These are phyloP conservation scores for Populus deltoides DNA, from an alignment of 345 rosid species.

Conservation along the genomic window DNA sequence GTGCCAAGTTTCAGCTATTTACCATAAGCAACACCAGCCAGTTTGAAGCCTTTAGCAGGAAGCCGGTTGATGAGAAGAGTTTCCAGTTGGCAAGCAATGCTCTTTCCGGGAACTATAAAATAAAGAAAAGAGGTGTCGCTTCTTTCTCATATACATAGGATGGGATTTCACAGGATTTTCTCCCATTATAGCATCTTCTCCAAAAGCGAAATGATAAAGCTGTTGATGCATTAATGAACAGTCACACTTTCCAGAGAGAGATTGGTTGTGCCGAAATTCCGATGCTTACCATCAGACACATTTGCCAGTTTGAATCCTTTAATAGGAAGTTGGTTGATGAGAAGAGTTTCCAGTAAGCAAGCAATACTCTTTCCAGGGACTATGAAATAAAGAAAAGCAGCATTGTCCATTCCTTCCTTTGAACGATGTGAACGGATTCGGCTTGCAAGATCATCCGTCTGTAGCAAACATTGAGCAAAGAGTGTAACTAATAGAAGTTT, in stretches of 20 bases:
- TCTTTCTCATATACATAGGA: conserved; percentile 28
- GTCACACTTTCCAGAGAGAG: conserved; percentile 33
- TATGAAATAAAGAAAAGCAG: conserved; percentile 65
- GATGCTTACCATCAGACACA: conserved; percentile 85
- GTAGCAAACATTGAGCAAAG: conserved; percentile 3
- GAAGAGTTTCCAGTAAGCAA: conserved; percentile 89
- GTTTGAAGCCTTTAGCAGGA: conserved; percentile 49
- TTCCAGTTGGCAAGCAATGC: conserved; percentile 86
- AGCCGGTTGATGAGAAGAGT: conserved; percentile 91
- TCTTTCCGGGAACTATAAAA: conserved; percentile 76
- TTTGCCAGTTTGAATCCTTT: conserved; percentile 66
- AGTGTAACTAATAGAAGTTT: neutral
- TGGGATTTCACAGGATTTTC: neutral
- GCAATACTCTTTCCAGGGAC: conserved; percentile 93
- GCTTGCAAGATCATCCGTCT: conserved; percentile 96
- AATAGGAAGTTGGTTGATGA: conserved; percentile 71
- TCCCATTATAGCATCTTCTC: conserved; percentile 10
- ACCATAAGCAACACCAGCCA: conserved; percentile 76
- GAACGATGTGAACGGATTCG: conserved; percentile 63
- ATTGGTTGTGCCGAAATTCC: conserved; percentile 67
- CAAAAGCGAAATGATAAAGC: conserved; percentile 14
- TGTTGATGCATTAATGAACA: conserved; percentile 12
- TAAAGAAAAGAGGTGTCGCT: conserved; percentile 74
- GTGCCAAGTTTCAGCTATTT: conserved; percentile 83
- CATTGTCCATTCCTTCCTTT: conserved; percentile 63